phyloP scores from a whole-genome alignment of 306 rosid genomes.

The Betula pendula region DNA sequence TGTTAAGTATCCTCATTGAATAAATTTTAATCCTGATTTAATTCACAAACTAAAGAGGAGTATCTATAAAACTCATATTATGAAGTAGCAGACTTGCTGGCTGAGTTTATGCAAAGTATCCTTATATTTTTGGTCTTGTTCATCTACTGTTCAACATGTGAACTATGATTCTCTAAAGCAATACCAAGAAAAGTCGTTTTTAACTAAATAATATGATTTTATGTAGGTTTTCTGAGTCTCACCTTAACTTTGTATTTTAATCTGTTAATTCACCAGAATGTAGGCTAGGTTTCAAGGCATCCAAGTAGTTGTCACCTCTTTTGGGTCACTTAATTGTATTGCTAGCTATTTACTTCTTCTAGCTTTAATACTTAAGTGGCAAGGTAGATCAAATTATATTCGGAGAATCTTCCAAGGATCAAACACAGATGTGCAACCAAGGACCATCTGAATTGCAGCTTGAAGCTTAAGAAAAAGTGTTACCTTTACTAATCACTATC shows the following conservation, averaged over 20 bases:
- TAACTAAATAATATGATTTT: background rate
- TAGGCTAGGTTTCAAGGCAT: background rate
- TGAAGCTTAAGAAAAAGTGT: conserved; percentile 2
- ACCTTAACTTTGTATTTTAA: background rate
- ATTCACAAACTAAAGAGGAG: background rate
- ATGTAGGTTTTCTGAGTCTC: background rate
- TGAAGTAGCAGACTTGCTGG: background rate
- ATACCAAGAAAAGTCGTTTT: background rate
- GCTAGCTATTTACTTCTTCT: background rate
- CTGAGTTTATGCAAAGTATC: background rate
- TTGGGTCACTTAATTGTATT: background rate
- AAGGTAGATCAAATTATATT: background rate
- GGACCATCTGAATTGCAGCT: background rate
- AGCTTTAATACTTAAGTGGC: background rate
- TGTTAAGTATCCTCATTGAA: background rate
- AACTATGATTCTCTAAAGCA: background rate
- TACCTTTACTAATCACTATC: background rate
- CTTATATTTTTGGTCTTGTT: background rate
- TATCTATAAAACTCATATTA: background rate
- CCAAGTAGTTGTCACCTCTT: background rate
- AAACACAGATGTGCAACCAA: background rate
- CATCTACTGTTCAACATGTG: background rate
- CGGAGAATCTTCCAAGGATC: background rate
- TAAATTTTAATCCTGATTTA: background rate
- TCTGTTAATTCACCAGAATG: background rate